A percentile compares a stretch with the other conserved stretches of the same genome.
Evolutionary conservation across 78 protist species (phyloP).

Genomic region (Polysphondylium violaceum): DNA sequence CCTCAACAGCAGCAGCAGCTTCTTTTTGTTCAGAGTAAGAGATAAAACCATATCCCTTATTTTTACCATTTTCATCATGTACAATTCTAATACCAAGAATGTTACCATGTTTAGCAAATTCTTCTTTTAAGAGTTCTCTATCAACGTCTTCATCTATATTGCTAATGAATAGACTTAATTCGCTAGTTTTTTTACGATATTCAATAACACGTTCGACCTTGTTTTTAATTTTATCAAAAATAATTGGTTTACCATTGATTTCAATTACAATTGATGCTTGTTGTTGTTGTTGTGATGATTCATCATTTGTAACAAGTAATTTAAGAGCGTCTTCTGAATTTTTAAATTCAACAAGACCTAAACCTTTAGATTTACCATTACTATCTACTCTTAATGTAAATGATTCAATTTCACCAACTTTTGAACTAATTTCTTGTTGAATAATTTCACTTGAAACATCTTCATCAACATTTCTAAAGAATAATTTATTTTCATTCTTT

Average conservation of each 20-base stretch:
- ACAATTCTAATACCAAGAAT: slow-evolving; percentile 88
- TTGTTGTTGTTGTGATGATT: no score
- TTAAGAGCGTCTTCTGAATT: slow-evolving; percentile 88
- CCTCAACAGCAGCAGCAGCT: slow-evolving; percentile 90
- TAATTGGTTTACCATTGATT: slow-evolving; percentile 33
- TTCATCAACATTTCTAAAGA: slow-evolving; percentile 97
- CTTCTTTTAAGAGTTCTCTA: slow-evolving; percentile 87
- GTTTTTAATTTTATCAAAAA: slow-evolving; percentile 55
- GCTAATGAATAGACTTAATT: slow-evolving; percentile 94
- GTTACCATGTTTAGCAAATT: slow-evolving; percentile 87
- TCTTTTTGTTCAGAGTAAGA: slow-evolving; percentile 91
- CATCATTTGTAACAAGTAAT: slow-evolving; percentile 48
- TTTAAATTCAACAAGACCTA: slow-evolving; percentile 95
- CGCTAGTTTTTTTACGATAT: slow-evolving; percentile 55
- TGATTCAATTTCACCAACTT: slow-evolving; percentile 91
- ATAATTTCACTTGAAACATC: slow-evolving; percentile 85
- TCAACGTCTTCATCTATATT: slow-evolving; percentile 94
- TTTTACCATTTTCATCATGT: slow-evolving; percentile 78
- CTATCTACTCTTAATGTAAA: slow-evolving; percentile 82
- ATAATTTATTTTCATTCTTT: slow-evolving; percentile 91
- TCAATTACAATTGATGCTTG: slow-evolving; percentile 12
- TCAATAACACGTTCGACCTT: slow-evolving; percentile 53
- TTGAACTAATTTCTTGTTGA: slow-evolving; percentile 80
- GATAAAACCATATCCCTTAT: slow-evolving; percentile 95
- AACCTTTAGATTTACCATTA: slow-evolving; percentile 89